Evolutionary conservation across 352 stramenopile genomes (phyloP), one percentile per base, ranked within the genome.

Genomic region (Pelagophyceae sp.): DNA sequence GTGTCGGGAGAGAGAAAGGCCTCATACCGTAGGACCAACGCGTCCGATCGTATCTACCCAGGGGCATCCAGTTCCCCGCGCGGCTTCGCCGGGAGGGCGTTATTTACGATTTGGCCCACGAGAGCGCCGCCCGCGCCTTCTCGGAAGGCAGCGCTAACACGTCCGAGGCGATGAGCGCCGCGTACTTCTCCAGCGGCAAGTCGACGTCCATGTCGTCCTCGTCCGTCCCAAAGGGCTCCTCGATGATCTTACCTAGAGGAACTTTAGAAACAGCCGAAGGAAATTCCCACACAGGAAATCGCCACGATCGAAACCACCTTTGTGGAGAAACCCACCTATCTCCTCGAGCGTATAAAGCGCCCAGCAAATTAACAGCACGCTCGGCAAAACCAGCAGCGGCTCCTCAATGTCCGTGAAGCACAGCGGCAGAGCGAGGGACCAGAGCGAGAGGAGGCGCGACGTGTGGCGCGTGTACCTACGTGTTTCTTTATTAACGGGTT

Each of bases 191-290:
- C 23, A 67, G 58, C 15, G 58, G 58, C 11, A 67, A 27, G 58
- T 67, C 58, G 58, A 67, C 6, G 58, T 33, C 58, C 11, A 67
- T 15, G 15, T 67, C 58, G 23, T 67, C 58, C 11, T 11, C 5
- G 29, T 67, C 17, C 19, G 31, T 74, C 15, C 67, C 67, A 37
- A 74, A 74, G 67, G 67, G 67, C 67, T 74, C 67, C 67, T 74
- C 67, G 67, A 74, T 74, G 67, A 74, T 74, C 17, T 74, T 31
- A 23, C 37, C n/a, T n/a, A 15, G 50, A 60, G n/a, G n/a, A n/a
- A n/a, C n/a, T n/a, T n/a, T n/a, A n/a, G n/a, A n/a, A n/a, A n/a
- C n/a, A n/a, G n/a, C n/a, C n/a, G n/a, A n/a, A n/a, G n/a, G n/a
- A n/a, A n/a, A n/a, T n/a, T n/a, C n/a, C n/a, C n/a, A n/a, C n/a